Evolutionary conservation across 2,329 filamentous ascomycete genomes (phyloP), one percentile per base, ranked within the genome.

Genomic region (Gnomoniopsis smithogilvyi): DNA sequence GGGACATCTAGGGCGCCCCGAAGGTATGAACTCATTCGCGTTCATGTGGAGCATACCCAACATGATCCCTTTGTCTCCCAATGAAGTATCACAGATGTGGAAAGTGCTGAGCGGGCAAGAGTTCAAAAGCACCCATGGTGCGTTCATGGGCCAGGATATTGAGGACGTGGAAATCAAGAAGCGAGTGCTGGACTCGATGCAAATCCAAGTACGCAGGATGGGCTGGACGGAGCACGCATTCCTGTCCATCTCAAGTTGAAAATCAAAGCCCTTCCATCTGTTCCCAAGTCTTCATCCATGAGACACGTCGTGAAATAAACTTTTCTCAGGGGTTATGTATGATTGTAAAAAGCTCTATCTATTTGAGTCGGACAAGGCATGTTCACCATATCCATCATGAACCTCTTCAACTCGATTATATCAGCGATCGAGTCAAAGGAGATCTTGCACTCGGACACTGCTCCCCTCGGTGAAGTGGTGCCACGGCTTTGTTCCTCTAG

Each of bases 41-140:
- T 93, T 92, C 73, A 87, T 91, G 81, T 93, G 89, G 87, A 88
- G 86, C 54, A 87, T 89, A 63, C 87, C 87, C 1, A 91, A 92
- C 69, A 78, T 80, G 83, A 92, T 94, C 19, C 90, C 90, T 0
- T 77, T 95, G 30, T 74, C 80, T 1, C 84, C 88, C 0, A 75
- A 80, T 0, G 85, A 86, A 64, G 80, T 94, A 49, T 73, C 79
- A 59, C 74, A 77, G 33, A 93, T 95, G 74, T 95, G 90, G 90
- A 72, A 74, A n/a, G 77, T 85, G 0, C 67, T 94, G 54, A 81
- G 81, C 68, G 72, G 76, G 6, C 81, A 85, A 60, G 77, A 85
- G 1, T 93, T 92, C 64, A 74, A 74, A 14, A 82, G 83, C 61
- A 87, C 89, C 7, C 85, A 90, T 70, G 88, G 90, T 0, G 84